Percentiles rank a stretch among this genome's conserved stretches.
These are phyloP conservation scores for Aspergillus eucalypticola DNA, from an alignment of 2,329 filamentous ascomycete genomes.

Conservation along the genomic window DNA sequence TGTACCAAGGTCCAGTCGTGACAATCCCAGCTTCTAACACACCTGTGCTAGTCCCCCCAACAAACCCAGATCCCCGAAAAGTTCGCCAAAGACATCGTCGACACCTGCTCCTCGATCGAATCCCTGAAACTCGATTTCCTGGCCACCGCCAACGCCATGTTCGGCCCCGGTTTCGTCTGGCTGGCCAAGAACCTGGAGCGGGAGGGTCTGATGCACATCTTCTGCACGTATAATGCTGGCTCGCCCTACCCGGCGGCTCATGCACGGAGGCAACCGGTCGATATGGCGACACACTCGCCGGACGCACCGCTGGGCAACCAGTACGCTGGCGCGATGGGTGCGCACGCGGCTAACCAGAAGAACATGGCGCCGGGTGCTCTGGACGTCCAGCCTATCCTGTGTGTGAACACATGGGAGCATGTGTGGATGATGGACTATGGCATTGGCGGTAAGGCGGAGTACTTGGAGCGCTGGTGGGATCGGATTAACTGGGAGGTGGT, in stretches of 20 bases:
- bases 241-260: constrained; percentile 84
- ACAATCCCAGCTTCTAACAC: constrained; percentile 6
- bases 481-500: constrained; percentile 82
- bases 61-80: constrained; percentile 54
- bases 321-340: constrained; percentile 39
- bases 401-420: constrained; percentile 96
- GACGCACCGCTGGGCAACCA: constrained; percentile 37
- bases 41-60: constrained; percentile 38
- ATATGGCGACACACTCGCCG: constrained; percentile 47
- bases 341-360: constrained; percentile 36
- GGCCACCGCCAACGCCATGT: constrained; percentile 82
- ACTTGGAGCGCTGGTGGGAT: constrained; percentile 82
- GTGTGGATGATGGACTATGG: constrained; percentile 85
- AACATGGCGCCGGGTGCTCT: constrained; percentile 42
- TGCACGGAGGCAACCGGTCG: constrained; percentile 65
- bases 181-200: constrained; percentile 64
- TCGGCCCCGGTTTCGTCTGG: constrained; percentile 97
- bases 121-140: constrained; percentile 79
- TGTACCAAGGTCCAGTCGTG: neutral
- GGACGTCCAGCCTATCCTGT: constrained; percentile 75
- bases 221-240: constrained; percentile 89
- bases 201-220: constrained; percentile 61
- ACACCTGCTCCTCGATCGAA: constrained; percentile 78
- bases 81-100: constrained; percentile 62
- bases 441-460: constrained; percentile 71